Conservation (phyloP, 345 rosid genomes). For the Nephelium lappaceum region DNA sequence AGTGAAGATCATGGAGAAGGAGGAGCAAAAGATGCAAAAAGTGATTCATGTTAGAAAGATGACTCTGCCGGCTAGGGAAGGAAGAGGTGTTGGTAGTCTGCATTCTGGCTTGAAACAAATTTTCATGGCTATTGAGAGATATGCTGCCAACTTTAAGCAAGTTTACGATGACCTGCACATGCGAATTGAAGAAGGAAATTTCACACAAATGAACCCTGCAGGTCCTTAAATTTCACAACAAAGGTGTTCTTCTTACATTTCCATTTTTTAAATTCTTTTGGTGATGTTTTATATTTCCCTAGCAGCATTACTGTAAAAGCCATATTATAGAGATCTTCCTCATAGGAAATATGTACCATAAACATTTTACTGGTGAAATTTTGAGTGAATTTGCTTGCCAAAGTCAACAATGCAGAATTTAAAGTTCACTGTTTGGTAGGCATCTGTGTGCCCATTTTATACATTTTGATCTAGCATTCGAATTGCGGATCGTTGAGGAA, state of each 20-base stretch:
- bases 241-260: not conserved
- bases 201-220: not conserved
- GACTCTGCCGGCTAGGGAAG: conserved; percentile 18
- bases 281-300: not conserved
- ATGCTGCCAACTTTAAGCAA: conserved; percentile 32
- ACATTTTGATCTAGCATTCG: not conserved
- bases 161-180: conserved; percentile 36
- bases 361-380: not conserved
- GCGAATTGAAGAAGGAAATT: conserved; percentile 24
- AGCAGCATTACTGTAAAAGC: not conserved
- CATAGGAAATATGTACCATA: not conserved
- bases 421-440: not conserved
- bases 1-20: conserved; percentile 44
- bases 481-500: too few relatives aligned
- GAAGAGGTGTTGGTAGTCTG: conserved; percentile 22
- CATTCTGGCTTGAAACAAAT: conserved; percentile 35
- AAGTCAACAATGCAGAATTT: not conserved
- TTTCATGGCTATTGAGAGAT: conserved; percentile 45
- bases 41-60: conserved; percentile 32
- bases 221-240: conserved; percentile 6
- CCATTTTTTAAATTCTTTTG: not conserved
- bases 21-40: conserved; percentile 43
- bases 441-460: not conserved
- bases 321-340: not conserved
- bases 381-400: conserved; percentile 3